Evolutionary conservation across 768 basidiomycete genomes (phyloP), one percentile per base, ranked within the genome.

Genomic region (Rhizopogon roseolus): DNA sequence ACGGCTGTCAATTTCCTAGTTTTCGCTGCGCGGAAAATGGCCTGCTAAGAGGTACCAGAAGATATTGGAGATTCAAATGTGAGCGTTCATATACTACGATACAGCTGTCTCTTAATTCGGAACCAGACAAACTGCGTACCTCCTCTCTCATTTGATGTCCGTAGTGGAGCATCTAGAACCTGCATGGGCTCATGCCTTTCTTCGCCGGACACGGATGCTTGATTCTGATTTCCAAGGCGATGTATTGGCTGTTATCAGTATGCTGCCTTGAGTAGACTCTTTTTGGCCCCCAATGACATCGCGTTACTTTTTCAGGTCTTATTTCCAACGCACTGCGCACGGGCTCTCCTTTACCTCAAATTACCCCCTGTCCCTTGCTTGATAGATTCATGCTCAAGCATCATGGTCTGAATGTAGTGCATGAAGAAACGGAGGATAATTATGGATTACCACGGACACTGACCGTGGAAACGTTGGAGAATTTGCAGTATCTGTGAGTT

Each of bases 211-310:
- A 0, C 76, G 89, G 10, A 79, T 95, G 55, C 72, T 85, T 36
- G 90, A 94, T 63, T 76, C 85, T 0, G 82, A 85, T 57, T 94
- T 94, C 59, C 84, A 93, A 57, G 93, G 92, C 1, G 91, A 93
- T 53, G 76, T 92, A 6, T 75, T 94, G 4, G 88, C 91, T 9
- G 88, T 93, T 6, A 83, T 93, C 54, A 86, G 88, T 87, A 55
- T 48, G 81, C 63, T 56, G 22, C 22, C 19, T 25, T 10, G 34
- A 28, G 11, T 16, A 14, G 32, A 32, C 5, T 51, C 1, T 28
- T 1, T 22, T 27, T 25, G 25, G 56, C 19, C 17, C 22, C 10
- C n/a, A 38, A 4, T 39, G 19, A 37, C 8, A 16, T 45, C 32
- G 52, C 25, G 40, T 41, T 17, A 4, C 10, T 17, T 45, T 29